Evolutionary conservation across 169 alveolate species (phyloP), one percentile per base, ranked within the genome.

Genomic region (Pseudocohnilembus persalinus): DNA sequence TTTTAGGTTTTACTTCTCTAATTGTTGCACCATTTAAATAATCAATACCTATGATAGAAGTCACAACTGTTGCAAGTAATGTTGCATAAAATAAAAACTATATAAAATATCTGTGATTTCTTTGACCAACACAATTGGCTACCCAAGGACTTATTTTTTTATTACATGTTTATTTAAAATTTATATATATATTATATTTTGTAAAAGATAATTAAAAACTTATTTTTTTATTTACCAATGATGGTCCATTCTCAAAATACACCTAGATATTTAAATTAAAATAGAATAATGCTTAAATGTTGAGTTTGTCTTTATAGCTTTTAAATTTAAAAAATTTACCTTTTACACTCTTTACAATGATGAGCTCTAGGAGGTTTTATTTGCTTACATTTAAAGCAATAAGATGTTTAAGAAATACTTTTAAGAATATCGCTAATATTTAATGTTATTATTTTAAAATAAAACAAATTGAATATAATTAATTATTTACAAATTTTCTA

Each of bases 181-280:
- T 11, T 11, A 49, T 49, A 49, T 11, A 11, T 11, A 49, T 11
- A 11, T 11, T 49, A 49, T 49, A 11, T 49, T 49, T 49, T 20
- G 4, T 4, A 49, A 11, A 49, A 49, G 68, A 49, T 20, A 11
- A 49, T 11, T 11, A 49, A 11, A 11, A 49, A 11, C 4, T 11
- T 49, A 11, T 49, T 49, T 49, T 49, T 49, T 11, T 49, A 49
- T 49, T 11, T 49, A 49, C 68, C 84, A 79, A 79, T 79, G 84
- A 31, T 79, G 84, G 49, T 79, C 84, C 84, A 79, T 79, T 49
- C 84, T 79, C 33, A n/a, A 63, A n/a, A 79, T 49, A 63, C 84
- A 79, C 29, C 84, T 79, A 28, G 32, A 34, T 64, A 15, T n/a
- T 73, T 25, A 73, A 75, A 20, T n/a, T n/a, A 75, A 75, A 29